phyloP scores from a whole-genome alignment of 1,139 yeast genomes.

The Diutina scorzettiae region DNA sequence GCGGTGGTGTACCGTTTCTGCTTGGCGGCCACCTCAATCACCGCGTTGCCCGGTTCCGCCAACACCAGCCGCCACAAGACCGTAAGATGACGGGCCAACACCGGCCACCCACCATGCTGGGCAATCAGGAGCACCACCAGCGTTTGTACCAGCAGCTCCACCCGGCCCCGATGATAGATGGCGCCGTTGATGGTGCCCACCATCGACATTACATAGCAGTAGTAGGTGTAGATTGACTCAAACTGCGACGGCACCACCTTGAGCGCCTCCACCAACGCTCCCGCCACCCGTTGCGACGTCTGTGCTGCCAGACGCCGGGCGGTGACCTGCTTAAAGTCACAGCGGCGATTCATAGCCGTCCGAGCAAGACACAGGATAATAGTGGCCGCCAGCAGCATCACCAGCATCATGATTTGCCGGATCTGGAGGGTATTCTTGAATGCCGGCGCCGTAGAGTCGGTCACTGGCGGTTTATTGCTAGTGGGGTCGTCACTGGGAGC shows the following conservation, averaged over 20 bases:
- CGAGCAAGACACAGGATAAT: constrained; percentile 29
- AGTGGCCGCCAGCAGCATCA: constrained; percentile 38
- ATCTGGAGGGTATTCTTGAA: constrained; percentile 51
- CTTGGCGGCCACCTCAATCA: not conserved
- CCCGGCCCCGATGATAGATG: not conserved
- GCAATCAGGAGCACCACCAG: not conserved
- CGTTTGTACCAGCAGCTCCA: constrained; percentile 1
- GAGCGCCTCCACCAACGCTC: constrained; percentile 17
- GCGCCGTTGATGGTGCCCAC: not conserved
- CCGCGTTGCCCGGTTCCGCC: not conserved
- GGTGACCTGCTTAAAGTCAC: constrained; percentile 22
- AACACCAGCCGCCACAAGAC: not conserved
- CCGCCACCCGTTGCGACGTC: constrained; percentile 27
- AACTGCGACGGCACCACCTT: constrained; percentile 6
- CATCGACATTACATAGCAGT: not conserved
- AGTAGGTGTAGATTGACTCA: not conserved
- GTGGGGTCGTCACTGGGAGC: constrained; percentile 2
- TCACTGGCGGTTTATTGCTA: constrained; percentile 14
- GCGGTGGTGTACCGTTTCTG: not conserved
- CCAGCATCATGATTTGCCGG: constrained; percentile 36
- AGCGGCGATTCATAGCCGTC: constrained; percentile 32
- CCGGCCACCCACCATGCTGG: not conserved
- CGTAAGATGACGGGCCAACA: not conserved
- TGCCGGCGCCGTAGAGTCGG: constrained; percentile 28
- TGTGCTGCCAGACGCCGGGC: constrained; percentile 29